Percentiles rank a stretch among this genome's conserved stretches.
phyloP scores from a whole-genome alignment of 768 basidiomycete species.

The Cyathus striatus region DNA sequence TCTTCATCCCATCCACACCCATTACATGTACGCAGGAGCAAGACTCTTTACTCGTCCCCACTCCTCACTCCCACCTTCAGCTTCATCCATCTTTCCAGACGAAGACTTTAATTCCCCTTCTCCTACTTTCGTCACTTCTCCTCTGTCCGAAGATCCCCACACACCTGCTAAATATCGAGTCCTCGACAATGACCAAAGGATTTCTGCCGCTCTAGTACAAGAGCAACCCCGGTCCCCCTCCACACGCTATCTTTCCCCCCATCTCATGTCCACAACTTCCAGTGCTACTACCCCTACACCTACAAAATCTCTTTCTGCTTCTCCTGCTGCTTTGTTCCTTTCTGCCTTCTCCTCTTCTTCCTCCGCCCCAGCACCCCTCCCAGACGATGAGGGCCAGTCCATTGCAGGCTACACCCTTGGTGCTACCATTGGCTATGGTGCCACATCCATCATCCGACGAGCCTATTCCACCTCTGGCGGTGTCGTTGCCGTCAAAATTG shows the following conservation, averaged over 20 bases:
- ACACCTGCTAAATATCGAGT: too few relatives aligned
- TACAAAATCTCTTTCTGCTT: too few relatives aligned
- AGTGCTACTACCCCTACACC: constrained; percentile 2
- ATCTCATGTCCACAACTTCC: constrained; percentile 6
- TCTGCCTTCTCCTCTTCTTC: constrained; percentile 50
- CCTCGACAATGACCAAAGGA: constrained; percentile 17
- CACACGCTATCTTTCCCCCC: constrained; percentile 30
- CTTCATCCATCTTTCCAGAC: too few relatives aligned
- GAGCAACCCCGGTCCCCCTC: constrained; percentile 2
- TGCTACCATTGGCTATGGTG: constrained; percentile 70
- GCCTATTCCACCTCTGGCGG: constrained; percentile 61
- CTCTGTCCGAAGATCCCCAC: too few relatives aligned
- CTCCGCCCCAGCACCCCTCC: constrained; percentile 25
- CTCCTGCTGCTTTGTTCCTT: constrained; percentile 74
- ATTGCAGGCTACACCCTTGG: constrained; percentile 76
- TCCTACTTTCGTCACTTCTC: too few relatives aligned
- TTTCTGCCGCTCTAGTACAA: constrained; percentile 13
- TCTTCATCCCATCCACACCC: too few relatives aligned
- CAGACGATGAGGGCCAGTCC: constrained; percentile 63
- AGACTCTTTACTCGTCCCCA: too few relatives aligned
- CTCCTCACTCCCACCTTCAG: too few relatives aligned
- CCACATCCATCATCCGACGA: constrained; percentile 74
- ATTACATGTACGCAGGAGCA: too few relatives aligned
- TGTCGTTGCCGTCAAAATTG: constrained; percentile 80
- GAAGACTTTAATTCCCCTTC: too few relatives aligned